A percentile compares a stretch with the other conserved stretches of the same genome.
phyloP scores from a whole-genome alignment of 805 yeast species.

The Candida nemodendra region DNA sequence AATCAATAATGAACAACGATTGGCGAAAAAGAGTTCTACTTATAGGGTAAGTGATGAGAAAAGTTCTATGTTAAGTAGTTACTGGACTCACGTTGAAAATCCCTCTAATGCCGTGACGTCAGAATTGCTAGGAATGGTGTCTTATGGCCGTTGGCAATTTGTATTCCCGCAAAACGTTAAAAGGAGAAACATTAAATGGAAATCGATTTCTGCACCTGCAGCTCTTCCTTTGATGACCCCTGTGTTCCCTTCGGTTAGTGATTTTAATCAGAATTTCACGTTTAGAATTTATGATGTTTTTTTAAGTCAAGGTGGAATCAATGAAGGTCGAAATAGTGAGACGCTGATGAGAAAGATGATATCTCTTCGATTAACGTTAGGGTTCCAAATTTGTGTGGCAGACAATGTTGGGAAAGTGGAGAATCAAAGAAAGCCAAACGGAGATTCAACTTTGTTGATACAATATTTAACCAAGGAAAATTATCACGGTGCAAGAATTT shows the following conservation, averaged over 20 bases:
- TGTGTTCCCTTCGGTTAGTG: conserved; percentile 67
- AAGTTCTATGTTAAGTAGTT: conserved; percentile 26
- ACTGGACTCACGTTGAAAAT: conserved; percentile 68
- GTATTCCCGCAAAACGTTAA: conserved; percentile 76
- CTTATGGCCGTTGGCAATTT: conserved; percentile 88
- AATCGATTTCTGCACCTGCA: conserved; percentile 90
- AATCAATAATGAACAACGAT: background rate
- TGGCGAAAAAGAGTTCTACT: conserved; percentile 7
- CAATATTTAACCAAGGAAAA: conserved; percentile 51
- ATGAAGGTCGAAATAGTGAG: conserved; percentile 48
- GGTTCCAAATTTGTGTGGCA: conserved; percentile 88
- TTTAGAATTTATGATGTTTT: conserved; percentile 82
- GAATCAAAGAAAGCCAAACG: conserved; percentile 51
- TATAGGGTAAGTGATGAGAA: conserved; percentile 9
- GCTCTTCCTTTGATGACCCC: conserved; percentile 81
- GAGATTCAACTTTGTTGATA: conserved; percentile 50
- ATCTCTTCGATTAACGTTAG: conserved; percentile 73
- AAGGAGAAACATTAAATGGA: conserved; percentile 80
- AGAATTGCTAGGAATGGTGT: conserved; percentile 52
- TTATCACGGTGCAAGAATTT: conserved; percentile 61
- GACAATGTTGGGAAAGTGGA: conserved; percentile 66
- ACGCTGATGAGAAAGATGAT: conserved; percentile 85
- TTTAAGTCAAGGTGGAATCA: conserved; percentile 56
- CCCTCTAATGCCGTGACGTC: conserved; percentile 69
- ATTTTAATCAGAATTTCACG: conserved; percentile 69